phyloP scores from a whole-genome alignment of 805 yeast species.

The Metschnikowia henanensis region DNA sequence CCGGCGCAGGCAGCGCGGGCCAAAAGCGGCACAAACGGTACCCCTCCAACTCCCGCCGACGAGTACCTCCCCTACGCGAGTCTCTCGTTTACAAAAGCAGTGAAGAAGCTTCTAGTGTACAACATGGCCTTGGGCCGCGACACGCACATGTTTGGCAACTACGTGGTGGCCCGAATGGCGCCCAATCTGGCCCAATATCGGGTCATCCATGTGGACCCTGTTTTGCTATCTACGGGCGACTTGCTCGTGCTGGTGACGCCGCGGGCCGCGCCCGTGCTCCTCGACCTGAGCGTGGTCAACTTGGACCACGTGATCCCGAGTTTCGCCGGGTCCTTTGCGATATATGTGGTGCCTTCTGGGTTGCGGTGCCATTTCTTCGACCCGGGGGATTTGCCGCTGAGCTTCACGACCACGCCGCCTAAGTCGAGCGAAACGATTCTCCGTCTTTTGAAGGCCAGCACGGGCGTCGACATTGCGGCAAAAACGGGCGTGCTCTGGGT shows the following conservation, averaged over 20 bases:
- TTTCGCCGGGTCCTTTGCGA: conserved; percentile 28
- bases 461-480: conserved; percentile 25
- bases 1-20: conserved; percentile 25
- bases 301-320: conserved; percentile 14
- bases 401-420: conserved; percentile 28
- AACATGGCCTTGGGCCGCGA: conserved; percentile 28
- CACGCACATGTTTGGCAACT: conserved; percentile 39
- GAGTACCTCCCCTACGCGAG: conserved; percentile 35
- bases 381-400: conserved; percentile 20
- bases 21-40: conserved; percentile 2
- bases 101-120: conserved; percentile 37
- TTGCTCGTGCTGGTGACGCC: conserved; percentile 31
- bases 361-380: conserved; percentile 44
- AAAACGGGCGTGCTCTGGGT: conserved; percentile 52
- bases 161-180: conserved; percentile 18
- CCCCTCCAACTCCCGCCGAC: conserved; percentile 8
- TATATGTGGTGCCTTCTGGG: conserved; percentile 43
- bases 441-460: conserved; percentile 35
- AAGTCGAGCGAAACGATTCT: conserved; percentile 27
- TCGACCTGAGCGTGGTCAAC: conserved; percentile 24
- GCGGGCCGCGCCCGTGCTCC: conserved; percentile 26
- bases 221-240: conserved; percentile 39
- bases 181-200: conserved; percentile 17
- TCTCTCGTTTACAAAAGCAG: conserved; percentile 39
- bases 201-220: conserved; percentile 37